Conservation (phyloP, 225 moss, liverwort and hornwort species). For the Rhytidiadelphus loreus region DNA sequence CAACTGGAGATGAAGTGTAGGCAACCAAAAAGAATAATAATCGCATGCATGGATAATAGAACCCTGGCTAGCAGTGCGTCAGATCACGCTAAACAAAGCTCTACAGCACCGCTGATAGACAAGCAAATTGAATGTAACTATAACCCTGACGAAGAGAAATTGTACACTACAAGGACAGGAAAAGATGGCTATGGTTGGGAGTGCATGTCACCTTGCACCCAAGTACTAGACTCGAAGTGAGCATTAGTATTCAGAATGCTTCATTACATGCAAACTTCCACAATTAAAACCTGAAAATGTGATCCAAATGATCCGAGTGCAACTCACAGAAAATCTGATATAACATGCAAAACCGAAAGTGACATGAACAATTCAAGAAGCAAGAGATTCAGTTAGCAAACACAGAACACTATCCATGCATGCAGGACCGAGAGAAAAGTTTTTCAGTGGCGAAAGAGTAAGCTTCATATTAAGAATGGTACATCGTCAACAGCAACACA, state of each 20-base stretch:
- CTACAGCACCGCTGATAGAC: neutral
- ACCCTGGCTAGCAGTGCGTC: neutral
- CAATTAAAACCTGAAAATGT: neutral
- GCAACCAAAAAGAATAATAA: neutral
- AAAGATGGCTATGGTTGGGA: no score
- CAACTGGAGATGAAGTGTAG: neutral
- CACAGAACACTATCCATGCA: neutral
- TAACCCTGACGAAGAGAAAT: neutral
- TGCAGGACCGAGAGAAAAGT: no score
- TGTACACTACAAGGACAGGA: neutral
- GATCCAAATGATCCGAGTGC: neutral
- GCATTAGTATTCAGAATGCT: neutral
- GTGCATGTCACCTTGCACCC: neutral
- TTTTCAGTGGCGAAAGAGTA: neutral
- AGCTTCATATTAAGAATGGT: neutral
- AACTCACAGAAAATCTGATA: no score
- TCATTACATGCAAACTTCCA: neutral
- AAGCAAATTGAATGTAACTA: neutral
- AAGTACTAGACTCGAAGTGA: neutral
- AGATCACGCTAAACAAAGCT: neutral
- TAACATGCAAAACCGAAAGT: no score
- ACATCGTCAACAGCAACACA: neutral
- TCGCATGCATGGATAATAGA: neutral
- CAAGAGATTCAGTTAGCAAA: neutral
- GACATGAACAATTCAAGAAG: neutral